Conservation (phyloP, 805 yeast genomes). For the Lipomyces japonicus region DNA sequence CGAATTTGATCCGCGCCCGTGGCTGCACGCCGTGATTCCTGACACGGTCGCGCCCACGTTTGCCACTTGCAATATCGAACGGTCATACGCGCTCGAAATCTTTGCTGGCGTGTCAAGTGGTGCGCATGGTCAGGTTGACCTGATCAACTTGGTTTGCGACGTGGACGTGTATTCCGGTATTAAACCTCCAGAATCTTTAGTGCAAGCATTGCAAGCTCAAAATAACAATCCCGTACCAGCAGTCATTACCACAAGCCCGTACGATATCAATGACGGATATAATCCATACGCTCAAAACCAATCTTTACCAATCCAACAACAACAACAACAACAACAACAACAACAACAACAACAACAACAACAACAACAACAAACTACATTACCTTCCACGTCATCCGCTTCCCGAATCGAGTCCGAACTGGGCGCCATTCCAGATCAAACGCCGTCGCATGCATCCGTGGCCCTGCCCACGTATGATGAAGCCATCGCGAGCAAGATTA, state of each 20-base stretch:
- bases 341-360: background rate
- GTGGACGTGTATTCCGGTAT: conserved; percentile 25
- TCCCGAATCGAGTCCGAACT: too few species aligned
- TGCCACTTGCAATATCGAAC: conserved; percentile 51
- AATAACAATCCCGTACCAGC: background rate
- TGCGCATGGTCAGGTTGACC: conserved; percentile 39
- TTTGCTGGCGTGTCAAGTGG: conserved; percentile 36
- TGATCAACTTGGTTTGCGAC: conserved; percentile 9
- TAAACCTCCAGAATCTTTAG: conserved; percentile 18
- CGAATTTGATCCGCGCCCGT: conserved; percentile 6
- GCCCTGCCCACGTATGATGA: conserved; percentile 24
- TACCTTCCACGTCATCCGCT: background rate
- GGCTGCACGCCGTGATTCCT: conserved; percentile 36
- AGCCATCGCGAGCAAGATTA: conserved; percentile 9
- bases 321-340: background rate
- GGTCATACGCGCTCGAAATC: conserved; percentile 44
- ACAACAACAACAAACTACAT: background rate
- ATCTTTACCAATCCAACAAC: background rate
- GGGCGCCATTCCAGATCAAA: background rate
- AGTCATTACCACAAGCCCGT: conserved; percentile 1
- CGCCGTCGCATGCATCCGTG: too few species aligned
- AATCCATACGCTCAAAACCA: background rate
- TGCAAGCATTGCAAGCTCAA: conserved; percentile 5
- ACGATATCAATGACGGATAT: background rate
- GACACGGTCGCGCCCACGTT: conserved; percentile 53